Evolutionary conservation across 2,329 filamentous ascomycete genomes (phyloP), one percentile per base, ranked within the genome.

Genomic region (Raffaelea arxii): DNA sequence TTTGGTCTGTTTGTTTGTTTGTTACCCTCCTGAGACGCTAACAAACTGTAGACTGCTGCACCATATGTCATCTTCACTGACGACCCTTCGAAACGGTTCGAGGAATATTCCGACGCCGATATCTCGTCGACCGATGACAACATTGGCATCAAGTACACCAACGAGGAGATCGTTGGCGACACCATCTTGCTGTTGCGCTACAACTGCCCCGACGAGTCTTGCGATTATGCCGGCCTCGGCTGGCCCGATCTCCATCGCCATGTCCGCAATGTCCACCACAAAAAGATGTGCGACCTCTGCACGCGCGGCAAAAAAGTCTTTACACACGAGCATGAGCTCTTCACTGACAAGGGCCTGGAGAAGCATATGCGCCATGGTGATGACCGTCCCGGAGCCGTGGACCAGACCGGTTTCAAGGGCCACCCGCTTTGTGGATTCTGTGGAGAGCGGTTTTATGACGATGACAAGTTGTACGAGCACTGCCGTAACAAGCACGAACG

Each of bases 371-470:
- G 80, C 51, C 80, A 84, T 52, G 92, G 92, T 48, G 92, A 98
- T 58, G 87, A 97, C 61, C 84, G 84, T 53, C 90, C 91, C 4
- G 91, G 92, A 27, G 84, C 90, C 0, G 72, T 85, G 32, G 87
- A 96, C 57, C 92, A 97, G 69, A 96, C 86, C 24, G 92, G 92
- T 1, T 98, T 98, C 69, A 92, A 85, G 62, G 92, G 92, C 9
- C 92, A 98, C 60, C 92, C 92, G 0, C 78, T 96, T 45, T 98
- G 92, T 64, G 86, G 81, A 4, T 98, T 98, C 66, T 98, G 92
- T 62, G 80, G 82, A 46, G 78, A 88, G 60, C 78, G 91, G 30
- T 98, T 97, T 65, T 98, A 97, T 63, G 90, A 94, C 40, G 88
- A 90, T 55, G 92, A 98, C 60, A 94, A 96, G 66, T 73, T 98